A percentile compares a stretch with the other conserved stretches of the same genome.
phyloP scores from a whole-genome alignment of 176 grass and related monocot species.

The Musa itinerans region DNA sequence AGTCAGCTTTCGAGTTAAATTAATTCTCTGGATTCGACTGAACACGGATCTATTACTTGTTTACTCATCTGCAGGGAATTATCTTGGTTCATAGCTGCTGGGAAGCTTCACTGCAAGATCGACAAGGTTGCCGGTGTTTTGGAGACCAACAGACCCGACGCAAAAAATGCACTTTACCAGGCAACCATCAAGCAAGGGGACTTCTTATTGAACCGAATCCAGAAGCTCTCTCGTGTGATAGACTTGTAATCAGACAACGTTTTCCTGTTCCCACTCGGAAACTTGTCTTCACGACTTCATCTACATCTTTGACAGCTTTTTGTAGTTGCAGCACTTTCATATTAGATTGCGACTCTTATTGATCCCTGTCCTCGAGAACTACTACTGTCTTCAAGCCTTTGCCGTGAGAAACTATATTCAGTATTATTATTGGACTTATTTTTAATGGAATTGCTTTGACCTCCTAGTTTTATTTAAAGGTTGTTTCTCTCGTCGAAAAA shows the following conservation, averaged over 20 bases:
- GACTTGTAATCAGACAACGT: constrained; percentile 44
- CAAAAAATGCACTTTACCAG: constrained; percentile 91
- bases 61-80: constrained; percentile 42
- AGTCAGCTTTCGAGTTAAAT: background rate
- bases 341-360: background rate
- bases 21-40: background rate
- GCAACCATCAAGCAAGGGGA: constrained; percentile 97
- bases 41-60: background rate
- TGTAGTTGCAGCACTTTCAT: background rate
- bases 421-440: too few relatives aligned
- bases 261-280: background rate
- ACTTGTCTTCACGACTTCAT: background rate
- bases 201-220: constrained; percentile 88
- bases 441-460: too few relatives aligned
- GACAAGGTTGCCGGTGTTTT: constrained; percentile 88
- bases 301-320: background rate
- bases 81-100: constrained; percentile 88
- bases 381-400: too few relatives aligned
- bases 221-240: constrained; percentile 94
- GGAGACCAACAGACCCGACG: constrained; percentile 87
- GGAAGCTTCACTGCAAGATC: constrained; percentile 99
- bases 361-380: too few relatives aligned
- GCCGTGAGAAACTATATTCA: too few relatives aligned
- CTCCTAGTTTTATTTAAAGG: too few relatives aligned
- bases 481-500: too few relatives aligned